phyloP scores from a whole-genome alignment of 441 rosid genomes.

The Croton laevigatus region DNA sequence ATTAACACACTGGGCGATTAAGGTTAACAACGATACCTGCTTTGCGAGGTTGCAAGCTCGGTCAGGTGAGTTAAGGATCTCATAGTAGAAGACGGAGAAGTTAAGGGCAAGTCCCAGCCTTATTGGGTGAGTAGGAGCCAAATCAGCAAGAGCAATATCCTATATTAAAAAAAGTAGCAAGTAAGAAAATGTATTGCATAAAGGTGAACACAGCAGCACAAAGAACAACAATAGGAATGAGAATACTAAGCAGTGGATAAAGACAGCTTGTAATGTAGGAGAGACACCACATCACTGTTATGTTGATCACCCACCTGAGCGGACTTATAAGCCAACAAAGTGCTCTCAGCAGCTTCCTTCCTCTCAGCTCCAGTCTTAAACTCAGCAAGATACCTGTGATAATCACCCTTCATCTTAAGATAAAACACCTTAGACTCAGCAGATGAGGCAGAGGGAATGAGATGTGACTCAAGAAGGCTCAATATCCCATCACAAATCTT shows the following conservation, averaged over 20 bases:
- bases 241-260: neutral
- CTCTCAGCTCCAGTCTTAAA: constrained; percentile 89
- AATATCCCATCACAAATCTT: constrained; percentile 89
- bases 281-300: neutral
- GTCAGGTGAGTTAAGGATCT: constrained; percentile 97
- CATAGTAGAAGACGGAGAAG: constrained; percentile 97
- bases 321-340: constrained; percentile 86
- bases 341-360: constrained; percentile 97
- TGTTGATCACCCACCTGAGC: constrained; percentile 60
- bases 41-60: constrained; percentile 96
- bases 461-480: constrained; percentile 83
- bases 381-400: constrained; percentile 90
- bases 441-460: constrained; percentile 72
- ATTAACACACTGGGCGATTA: neutral
- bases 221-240: constrained; percentile 7
- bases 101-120: constrained; percentile 95
- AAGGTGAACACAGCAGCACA: neutral
- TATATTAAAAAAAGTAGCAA: constrained; percentile 26
- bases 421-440: constrained; percentile 96
- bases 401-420: constrained; percentile 97
- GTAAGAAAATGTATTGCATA: neutral
- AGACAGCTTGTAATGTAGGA: neutral
- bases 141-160: constrained; percentile 91
- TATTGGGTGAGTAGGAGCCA: constrained; percentile 96
- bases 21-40: constrained; percentile 42